Evolutionary conservation across 192 early-diverging fungal species (phyloP), one percentile per base, ranked within the genome.

Genomic region (Chytriomyces hyalinus): DNA sequence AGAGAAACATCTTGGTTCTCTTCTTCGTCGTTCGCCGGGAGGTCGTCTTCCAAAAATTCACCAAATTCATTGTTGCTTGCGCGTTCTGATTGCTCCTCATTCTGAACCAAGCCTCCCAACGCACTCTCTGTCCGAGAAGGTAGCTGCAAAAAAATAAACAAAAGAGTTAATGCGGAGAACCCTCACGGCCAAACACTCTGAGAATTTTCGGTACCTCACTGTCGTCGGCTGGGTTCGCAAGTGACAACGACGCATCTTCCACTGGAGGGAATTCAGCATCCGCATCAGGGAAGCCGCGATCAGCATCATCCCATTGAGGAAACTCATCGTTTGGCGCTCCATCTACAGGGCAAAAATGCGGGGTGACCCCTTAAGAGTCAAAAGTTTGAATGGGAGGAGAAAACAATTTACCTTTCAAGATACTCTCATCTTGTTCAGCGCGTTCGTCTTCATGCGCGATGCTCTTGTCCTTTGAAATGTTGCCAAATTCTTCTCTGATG

Each of bases 1-100:
- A 78, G 48, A n/a, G 70, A 79, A 65, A 66, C 61, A 22, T 75
- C 45, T 50, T 11, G 44, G 20, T 74, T 61, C 44, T 79, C 70
- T 11, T 51, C 70, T 13, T 77, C 61, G 6, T 17, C 24, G 7
- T 43, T 63, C 15, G 28, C 75, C 15, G 36, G 36, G 49, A 20
- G 46, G 6, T 73, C 77, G 17, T 70, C 61, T 45, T 69, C 77
- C n/a, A 72, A 61, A 44, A 67, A 26, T 15, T 69, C 65, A 15
- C 51, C 13, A 10, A 20, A 65, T 60, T 5, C 24, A 15, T 13
- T 20, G 22, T 65, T 44, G 17, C 36, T 36, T 17, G 15, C 22
- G 15, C 57, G 57, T 17, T 17, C 57, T 1, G 57, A 60, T 22
- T 60, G 15, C 22, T 60, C 22, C 57, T 17, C 17, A 17, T 17